phyloP scores from a whole-genome alignment of 2,329 filamentous ascomycete genomes.

The Xylaria sp. region DNA sequence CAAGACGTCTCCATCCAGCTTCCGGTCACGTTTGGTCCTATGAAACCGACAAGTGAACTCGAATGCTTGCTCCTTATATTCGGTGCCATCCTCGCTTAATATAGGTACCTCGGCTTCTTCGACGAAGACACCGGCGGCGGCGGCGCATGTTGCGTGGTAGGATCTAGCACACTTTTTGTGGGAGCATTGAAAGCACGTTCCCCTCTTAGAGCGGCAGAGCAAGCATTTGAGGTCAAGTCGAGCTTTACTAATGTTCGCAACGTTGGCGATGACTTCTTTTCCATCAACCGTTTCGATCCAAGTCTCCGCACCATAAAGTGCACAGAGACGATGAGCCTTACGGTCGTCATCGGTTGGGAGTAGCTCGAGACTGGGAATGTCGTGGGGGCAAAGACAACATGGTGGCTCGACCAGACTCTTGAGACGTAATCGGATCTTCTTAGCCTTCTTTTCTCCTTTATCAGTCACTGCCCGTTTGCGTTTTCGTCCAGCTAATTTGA shows the following conservation, averaged over 20 bases:
- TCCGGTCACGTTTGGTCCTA: constrained; percentile 85
- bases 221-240: constrained; percentile 93
- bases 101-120: constrained; percentile 88
- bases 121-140: constrained; percentile 89
- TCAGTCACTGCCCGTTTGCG: constrained; percentile 67
- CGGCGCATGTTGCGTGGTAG: constrained; percentile 95
- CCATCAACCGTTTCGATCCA: constrained; percentile 80
- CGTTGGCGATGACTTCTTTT: constrained; percentile 79
- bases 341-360: constrained; percentile 88
- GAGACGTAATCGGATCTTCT: constrained; percentile 81
- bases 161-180: constrained; percentile 92
- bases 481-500: constrained; percentile 71
- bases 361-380: constrained; percentile 83
- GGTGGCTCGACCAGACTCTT: constrained; percentile 79
- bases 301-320: constrained; percentile 90
- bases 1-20: constrained; percentile 73
- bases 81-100: constrained; percentile 88
- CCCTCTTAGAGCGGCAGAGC: constrained; percentile 92
- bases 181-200: constrained; percentile 97
- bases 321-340: constrained; percentile 88
- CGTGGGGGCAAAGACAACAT: constrained; percentile 92
- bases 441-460: constrained; percentile 68
- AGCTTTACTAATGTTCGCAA: constrained; percentile 84
- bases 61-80: constrained; percentile 91
- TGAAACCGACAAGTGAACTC: constrained; percentile 97